Percentiles rank a stretch among this genome's conserved stretches.
phyloP scores from a whole-genome alignment of 164 flowering plant species.

The Santalum album region DNA sequence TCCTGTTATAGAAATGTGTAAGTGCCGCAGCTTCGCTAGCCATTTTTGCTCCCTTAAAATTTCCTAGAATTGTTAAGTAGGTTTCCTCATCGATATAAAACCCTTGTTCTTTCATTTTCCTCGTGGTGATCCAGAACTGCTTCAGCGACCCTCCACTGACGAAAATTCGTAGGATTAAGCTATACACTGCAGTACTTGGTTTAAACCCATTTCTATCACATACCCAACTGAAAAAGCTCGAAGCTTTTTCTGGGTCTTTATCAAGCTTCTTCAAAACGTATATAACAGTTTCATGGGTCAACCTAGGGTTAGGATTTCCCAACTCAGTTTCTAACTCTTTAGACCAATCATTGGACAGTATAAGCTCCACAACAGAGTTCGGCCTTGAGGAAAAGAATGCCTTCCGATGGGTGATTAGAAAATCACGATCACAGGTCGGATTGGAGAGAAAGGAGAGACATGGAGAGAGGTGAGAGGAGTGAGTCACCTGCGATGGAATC shows the following conservation, averaged over 20 bases:
- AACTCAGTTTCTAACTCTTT: constrained; percentile 38
- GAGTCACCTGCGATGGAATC: constrained; percentile 37
- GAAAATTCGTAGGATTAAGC: constrained; percentile 48
- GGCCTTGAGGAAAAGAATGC: constrained; percentile 38
- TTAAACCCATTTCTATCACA: constrained; percentile 29
- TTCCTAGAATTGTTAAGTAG: constrained; percentile 26
- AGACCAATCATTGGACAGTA: constrained; percentile 46
- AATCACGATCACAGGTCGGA: constrained; percentile 10
- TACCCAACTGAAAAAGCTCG: constrained; percentile 55
- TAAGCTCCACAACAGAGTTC: constrained; percentile 28
- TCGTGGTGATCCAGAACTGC: constrained; percentile 50
- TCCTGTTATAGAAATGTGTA: constrained; percentile 32
- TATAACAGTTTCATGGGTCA: constrained; percentile 51
- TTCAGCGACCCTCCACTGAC: constrained; percentile 39
- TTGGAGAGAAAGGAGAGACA: constrained; percentile 4
- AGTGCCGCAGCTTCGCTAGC: constrained; percentile 36
- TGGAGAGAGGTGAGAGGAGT: constrained; percentile 15
- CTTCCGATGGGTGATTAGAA: constrained; percentile 15
- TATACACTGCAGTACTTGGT: constrained; percentile 41
- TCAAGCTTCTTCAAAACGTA: constrained; percentile 57
- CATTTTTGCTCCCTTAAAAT: constrained; percentile 36
- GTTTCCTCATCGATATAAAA: constrained; percentile 52
- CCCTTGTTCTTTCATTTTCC: constrained; percentile 59
- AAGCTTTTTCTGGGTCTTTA: constrained; percentile 42
- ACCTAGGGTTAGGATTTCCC: constrained; percentile 11